Evolutionary conservation across 1,284 basidiomycete genomes (phyloP).

Genomic region (Fomitopsis schrenkii): DNA sequence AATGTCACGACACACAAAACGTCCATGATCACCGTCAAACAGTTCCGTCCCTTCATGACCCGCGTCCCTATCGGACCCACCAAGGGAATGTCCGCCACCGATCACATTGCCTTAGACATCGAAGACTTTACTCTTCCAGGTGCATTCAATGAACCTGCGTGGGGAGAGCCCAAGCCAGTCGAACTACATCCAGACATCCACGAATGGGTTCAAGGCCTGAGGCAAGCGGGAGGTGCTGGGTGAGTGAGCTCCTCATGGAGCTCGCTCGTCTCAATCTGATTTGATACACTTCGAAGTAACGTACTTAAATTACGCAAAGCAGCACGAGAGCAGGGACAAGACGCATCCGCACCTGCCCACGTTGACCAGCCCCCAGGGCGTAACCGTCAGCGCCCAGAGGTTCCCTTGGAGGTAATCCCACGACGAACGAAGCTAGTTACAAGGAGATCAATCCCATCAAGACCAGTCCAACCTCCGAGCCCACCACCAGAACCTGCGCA

Average conservation of each 20-base stretch:
- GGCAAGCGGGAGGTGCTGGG: conserved; percentile 51
- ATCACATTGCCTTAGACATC: conserved; percentile 47
- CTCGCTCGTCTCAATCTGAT: background rate
- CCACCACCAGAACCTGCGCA: background rate
- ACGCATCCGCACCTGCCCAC: background rate
- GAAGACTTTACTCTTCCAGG: conserved; percentile 34
- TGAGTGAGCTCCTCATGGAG: conserved; percentile 18
- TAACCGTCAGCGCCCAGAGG: background rate
- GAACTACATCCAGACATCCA: conserved; percentile 34
- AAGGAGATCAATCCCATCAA: background rate
- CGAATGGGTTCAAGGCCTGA: conserved; percentile 48
- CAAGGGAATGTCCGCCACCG: conserved; percentile 29
- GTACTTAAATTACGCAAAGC: conserved; percentile 38
- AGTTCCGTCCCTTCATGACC: conserved; percentile 43
- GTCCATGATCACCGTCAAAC: conserved; percentile 34
- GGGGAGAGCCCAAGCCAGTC: conserved; percentile 43
- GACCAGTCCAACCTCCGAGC: background rate
- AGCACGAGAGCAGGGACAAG: conserved; percentile 10
- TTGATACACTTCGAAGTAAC: conserved; percentile 31
- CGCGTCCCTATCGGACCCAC: conserved; percentile 39
- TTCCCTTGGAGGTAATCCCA: background rate
- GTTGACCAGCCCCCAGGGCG: no score
- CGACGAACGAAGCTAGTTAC: background rate
- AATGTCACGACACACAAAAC: conserved; percentile 30
- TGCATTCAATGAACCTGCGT: conserved; percentile 36